Percentiles rank a stretch among this genome's conserved stretches.
These are phyloP conservation scores for Collybiopsis confluens DNA, from an alignment of 768 basidiomycete genomes.

Conservation along the genomic window DNA sequence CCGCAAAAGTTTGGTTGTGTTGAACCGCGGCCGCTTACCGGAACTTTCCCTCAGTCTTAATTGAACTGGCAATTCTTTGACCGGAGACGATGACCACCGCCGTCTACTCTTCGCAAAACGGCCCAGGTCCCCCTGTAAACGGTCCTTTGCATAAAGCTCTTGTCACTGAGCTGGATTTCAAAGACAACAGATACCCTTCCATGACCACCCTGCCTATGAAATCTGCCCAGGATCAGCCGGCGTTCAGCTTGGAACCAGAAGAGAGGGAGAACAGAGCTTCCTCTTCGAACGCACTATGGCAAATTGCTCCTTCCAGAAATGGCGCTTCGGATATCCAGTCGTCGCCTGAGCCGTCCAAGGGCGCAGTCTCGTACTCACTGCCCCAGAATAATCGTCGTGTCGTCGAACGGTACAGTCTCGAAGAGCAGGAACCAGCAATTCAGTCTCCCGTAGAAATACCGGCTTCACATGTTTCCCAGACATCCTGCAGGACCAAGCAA, in stretches of 20 bases:
- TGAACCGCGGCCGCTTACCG: slow-evolving; percentile 5
- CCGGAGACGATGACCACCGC: slow-evolving; percentile 43
- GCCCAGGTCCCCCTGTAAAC: slow-evolving; percentile 21
- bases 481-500: slow-evolving; percentile 28
- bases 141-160: slow-evolving; percentile 32
- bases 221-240: slow-evolving; percentile 5
- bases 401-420: slow-evolving; percentile 49
- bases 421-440: slow-evolving; percentile 31
- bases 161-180: slow-evolving; percentile 58
- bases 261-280: background rate
- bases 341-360: slow-evolving; percentile 33
- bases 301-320: background rate
- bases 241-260: slow-evolving; percentile 5
- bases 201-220: slow-evolving; percentile 14
- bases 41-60: background rate
- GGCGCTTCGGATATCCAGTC: slow-evolving; percentile 27
- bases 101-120: slow-evolving; percentile 40
- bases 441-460: slow-evolving; percentile 16
- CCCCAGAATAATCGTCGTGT: slow-evolving; percentile 43
- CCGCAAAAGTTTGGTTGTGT: background rate
- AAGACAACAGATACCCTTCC: slow-evolving; percentile 52
- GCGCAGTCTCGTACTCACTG: slow-evolving; percentile 39
- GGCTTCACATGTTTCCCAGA: slow-evolving; percentile 31
- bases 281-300: background rate
- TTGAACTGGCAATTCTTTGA: background rate